Percentiles rank a stretch among this genome's conserved stretches.
Conservation (phyloP, 2,329 filamentous ascomycete species). For the Cercospora sojina region DNA sequence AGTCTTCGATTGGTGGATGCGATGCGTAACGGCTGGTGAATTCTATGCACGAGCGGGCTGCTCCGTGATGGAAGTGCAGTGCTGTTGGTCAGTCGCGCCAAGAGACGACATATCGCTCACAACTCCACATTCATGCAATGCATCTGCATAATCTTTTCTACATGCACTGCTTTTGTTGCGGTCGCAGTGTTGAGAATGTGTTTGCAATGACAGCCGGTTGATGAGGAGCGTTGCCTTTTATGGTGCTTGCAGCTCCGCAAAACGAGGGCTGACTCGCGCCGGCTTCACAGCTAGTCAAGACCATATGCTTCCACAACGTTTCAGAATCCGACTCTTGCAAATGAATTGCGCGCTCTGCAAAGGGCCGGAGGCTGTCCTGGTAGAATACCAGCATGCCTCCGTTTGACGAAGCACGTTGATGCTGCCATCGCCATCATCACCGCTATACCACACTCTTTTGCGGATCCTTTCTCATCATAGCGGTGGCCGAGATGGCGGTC, state of each 20-base stretch:
- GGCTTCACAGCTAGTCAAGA: conserved; percentile 1
- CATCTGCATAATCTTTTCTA: background rate
- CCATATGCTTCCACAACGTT: background rate
- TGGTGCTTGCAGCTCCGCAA: background rate
- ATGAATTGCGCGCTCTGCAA: background rate
- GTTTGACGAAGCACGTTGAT: background rate
- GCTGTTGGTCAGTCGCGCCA: background rate
- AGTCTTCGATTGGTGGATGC: background rate
- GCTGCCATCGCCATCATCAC: background rate
- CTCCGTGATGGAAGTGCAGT: background rate
- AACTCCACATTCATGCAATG: background rate
- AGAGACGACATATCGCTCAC: background rate
- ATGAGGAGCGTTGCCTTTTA: background rate
- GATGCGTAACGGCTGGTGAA: background rate
- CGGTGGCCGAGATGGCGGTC: conserved; percentile 3
- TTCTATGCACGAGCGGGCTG: background rate
- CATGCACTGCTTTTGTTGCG: background rate
- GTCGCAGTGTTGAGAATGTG: background rate
- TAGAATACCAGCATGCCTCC: background rate
- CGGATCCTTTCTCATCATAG: background rate
- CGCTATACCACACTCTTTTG: conserved; percentile 6
- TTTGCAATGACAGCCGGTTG: background rate
- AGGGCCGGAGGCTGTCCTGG: background rate
- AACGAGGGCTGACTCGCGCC: background rate
- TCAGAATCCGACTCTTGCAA: conserved; percentile 3